phyloP scores from a whole-genome alignment of 768 basidiomycete species.

The Boletus barrowsii region DNA sequence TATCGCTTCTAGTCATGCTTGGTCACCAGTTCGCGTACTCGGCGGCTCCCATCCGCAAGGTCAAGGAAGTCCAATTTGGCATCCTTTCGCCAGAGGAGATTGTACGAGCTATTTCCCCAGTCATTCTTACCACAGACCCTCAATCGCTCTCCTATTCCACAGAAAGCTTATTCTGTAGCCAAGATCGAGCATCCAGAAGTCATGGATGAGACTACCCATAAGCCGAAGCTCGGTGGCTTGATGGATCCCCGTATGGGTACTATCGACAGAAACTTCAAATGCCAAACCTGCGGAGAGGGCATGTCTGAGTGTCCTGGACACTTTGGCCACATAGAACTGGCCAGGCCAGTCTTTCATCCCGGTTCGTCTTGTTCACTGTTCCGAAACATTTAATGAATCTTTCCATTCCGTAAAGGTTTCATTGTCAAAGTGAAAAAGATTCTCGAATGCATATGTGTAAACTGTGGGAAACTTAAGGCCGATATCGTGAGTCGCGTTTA shows the following conservation, averaged over 20 bases:
- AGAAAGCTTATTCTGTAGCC: slow-evolving; percentile 99
- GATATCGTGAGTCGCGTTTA: slow-evolving; percentile 88
- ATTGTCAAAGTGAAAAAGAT: slow-evolving; percentile 99
- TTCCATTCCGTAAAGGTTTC: slow-evolving; percentile 57
- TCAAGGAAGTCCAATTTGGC: slow-evolving; percentile 98
- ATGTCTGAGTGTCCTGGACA: slow-evolving; percentile 99
- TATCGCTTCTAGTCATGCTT: slow-evolving; percentile 50
- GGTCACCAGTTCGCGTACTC: slow-evolving; percentile 92
- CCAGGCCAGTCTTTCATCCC: slow-evolving; percentile 95
- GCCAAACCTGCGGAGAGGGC: slow-evolving; percentile 99
- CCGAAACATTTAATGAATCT: not conserved
- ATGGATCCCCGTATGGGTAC: slow-evolving; percentile 99
- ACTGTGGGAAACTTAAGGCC: slow-evolving; percentile 96
- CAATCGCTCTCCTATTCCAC: slow-evolving; percentile 20
- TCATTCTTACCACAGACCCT: not conserved
- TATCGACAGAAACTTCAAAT: slow-evolving; percentile 97
- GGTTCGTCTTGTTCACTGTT: slow-evolving; percentile 48
- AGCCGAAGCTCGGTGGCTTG: slow-evolving; percentile 88
- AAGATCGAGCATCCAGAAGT: slow-evolving; percentile 99
- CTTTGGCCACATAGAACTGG: slow-evolving; percentile 98
- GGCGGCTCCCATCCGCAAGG: slow-evolving; percentile 90
- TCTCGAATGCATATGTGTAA: slow-evolving; percentile 96
- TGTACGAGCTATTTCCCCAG: slow-evolving; percentile 39
- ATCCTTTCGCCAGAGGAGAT: slow-evolving; percentile 99
- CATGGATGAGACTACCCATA: slow-evolving; percentile 91